Evolutionary conservation across 495 filamentous ascomycete genomes (phyloP), one percentile per base, ranked within the genome.

Genomic region (Podospora anserina): DNA sequence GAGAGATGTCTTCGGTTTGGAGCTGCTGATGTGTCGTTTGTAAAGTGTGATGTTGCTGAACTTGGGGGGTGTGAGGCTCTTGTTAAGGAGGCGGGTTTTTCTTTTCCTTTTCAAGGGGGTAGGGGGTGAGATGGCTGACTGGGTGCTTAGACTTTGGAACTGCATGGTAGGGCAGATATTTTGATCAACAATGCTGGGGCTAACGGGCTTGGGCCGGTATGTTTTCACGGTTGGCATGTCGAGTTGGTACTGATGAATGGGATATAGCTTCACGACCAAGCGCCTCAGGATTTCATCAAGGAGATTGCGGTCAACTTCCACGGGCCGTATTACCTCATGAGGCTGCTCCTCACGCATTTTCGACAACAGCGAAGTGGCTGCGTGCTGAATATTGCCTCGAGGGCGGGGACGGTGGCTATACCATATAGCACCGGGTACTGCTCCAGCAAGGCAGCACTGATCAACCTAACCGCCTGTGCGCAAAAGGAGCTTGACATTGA

Each of bases 271-370:
- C 68, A 78, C 69, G 64, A 57, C 23, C 77, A 77, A 56, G 64
- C 69, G 18, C 75, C 77, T 0, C 26, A 55, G 7, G 66, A 71
- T 55, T 88, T 89, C 77, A 85, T 88, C 76, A 82, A 82, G 4
- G 85, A 86, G 74, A 83, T 86, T 5, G 85, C 86, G 2, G 81
- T 86, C 57, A 83, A 87, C 78, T 85, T 87, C 75, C 81, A 85
- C 73, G 83, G 85, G 28, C 81, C 77, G 0, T 78, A 78, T 67
- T 75, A 67, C 34, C 75, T 78, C 32, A 77, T 77, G 77, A 69
- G 75, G n/a, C 68, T 78, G 20, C 53, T 74, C 5, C 39, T 77
- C 15, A 75, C 75, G 2, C 5, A 69, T 32, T 76, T 78, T 63
- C 63, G 70, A 26, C 34, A 49, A 27, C 75, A 74, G 59, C 34